Conservation (phyloP, 352 stramenopile genomes). For the Globisporangium cederbergense region DNA sequence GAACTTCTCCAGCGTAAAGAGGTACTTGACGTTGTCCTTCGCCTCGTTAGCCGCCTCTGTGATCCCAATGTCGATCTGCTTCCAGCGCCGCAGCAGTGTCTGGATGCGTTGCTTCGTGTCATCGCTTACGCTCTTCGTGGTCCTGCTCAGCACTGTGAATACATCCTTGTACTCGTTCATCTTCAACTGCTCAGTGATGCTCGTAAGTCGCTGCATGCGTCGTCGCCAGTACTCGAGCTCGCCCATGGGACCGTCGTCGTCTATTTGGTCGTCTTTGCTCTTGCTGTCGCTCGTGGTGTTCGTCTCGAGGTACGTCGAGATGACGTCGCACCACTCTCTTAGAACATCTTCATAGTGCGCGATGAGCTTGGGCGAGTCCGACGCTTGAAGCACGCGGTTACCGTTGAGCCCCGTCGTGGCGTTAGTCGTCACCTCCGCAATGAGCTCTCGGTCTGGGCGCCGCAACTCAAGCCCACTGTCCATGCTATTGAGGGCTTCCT, state of each 20-base stretch:
- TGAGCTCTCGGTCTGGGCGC: conserved; percentile 77
- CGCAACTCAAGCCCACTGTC: conserved; percentile 92
- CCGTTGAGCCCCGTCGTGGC: conserved; percentile 36
- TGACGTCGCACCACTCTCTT: conserved; percentile 96
- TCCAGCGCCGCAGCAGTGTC: conserved; percentile 93
- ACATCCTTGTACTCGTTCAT: conserved; percentile 96
- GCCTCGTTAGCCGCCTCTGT: conserved; percentile 98
- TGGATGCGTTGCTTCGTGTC: conserved; percentile 93
- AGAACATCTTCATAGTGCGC: conserved; percentile 95
- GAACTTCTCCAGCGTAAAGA: conserved; percentile 98
- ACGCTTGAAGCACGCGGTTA: conserved; percentile 56
- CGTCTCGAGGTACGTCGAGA: conserved; percentile 92
- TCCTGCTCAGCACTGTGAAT: conserved; percentile 88
- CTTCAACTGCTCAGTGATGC: conserved; percentile 98
- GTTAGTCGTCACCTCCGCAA: conserved; percentile 52
- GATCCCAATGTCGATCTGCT: conserved; percentile 98
- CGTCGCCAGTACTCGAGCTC: conserved; percentile 97
- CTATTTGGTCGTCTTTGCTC: conserved; percentile 61
- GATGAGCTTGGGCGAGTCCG: conserved; percentile 89
- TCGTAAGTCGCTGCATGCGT: conserved; percentile 97
- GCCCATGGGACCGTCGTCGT: conserved; percentile 92
- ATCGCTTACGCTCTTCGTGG: conserved; percentile 81
- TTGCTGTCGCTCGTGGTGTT: conserved; percentile 67
- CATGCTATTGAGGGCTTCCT: conserved; percentile 95
- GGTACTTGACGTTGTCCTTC: conserved; percentile 99